phyloP scores from a whole-genome alignment of 257 asterid genomes.

The Solanum habrochaites region DNA sequence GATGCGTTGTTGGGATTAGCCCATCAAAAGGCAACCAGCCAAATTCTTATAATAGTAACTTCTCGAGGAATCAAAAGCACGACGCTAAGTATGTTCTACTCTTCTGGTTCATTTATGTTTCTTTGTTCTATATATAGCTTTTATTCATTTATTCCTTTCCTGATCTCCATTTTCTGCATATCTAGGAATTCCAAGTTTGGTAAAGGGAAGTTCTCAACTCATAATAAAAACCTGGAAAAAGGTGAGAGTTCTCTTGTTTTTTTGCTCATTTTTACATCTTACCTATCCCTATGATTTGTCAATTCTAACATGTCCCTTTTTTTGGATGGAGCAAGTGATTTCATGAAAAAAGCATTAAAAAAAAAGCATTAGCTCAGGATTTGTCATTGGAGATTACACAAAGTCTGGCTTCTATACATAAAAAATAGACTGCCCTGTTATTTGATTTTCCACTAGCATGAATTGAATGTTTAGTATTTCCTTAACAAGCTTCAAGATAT shows the following conservation, averaged over 20 bases:
- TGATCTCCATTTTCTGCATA: conserved; percentile 24
- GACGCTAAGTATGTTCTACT: conserved; percentile 36
- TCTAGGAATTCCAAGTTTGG: conserved; percentile 28
- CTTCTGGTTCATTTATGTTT: conserved; percentile 5
- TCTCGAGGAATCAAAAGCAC: conserved; percentile 25
- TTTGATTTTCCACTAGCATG: background rate
- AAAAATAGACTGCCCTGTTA: background rate
- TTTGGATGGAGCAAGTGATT: background rate
- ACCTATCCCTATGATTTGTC: background rate
- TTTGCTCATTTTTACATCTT: background rate
- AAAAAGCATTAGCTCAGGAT: background rate
- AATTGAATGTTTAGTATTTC: background rate
- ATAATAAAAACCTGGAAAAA: conserved; percentile 34
- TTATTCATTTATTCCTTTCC: conserved; percentile 1
- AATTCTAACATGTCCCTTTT: background rate
- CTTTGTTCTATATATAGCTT: background rate
- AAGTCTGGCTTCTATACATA: background rate
- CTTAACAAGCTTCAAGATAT: background rate
- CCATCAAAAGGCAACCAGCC: conserved; percentile 30
- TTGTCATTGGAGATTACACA: background rate
- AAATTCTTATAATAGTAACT: conserved; percentile 34
- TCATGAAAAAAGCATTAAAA: background rate
- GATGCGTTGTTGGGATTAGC: conserved; percentile 22
- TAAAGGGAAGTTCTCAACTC: conserved; percentile 37
- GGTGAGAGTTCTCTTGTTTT: conserved; percentile 23